These are phyloP conservation scores for Euclidium syriacum DNA, from an alignment of 345 rosid species.

Conservation along the genomic window DNA sequence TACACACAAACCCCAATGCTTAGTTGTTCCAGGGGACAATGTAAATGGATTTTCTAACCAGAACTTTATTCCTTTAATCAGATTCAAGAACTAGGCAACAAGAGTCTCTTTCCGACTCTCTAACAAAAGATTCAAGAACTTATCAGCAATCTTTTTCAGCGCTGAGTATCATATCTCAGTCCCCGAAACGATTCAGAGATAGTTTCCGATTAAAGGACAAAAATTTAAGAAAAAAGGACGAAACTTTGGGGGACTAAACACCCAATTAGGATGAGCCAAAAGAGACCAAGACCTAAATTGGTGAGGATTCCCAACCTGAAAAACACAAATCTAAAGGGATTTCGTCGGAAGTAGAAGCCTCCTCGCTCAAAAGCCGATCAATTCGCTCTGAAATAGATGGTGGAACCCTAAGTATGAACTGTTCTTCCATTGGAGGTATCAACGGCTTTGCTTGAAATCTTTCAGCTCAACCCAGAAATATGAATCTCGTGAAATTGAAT, in stretches of 20 bases:
- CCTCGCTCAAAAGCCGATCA: slow-evolving; percentile 66
- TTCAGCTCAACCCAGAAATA: background rate
- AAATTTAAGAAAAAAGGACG: background rate
- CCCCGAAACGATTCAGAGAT: background rate
- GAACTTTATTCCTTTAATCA: background rate
- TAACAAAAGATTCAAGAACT: background rate
- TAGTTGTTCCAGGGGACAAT: background rate
- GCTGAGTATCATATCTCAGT: background rate
- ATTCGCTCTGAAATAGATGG: slow-evolving; percentile 79
- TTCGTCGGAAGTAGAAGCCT: slow-evolving; percentile 61
- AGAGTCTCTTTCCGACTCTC: background rate
- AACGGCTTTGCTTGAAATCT: background rate
- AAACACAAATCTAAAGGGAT: slow-evolving; percentile 79
- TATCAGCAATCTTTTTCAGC: background rate
- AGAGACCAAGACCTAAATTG: background rate
- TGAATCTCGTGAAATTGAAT: background rate
- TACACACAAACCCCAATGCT: background rate
- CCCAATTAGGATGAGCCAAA: background rate
- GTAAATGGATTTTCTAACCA: background rate
- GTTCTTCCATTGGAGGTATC: slow-evolving; percentile 65
- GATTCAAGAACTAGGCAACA: background rate
- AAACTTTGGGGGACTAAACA: background rate
- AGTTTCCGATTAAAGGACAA: background rate
- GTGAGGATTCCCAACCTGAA: slow-evolving; percentile 43
- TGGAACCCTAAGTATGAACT: slow-evolving; percentile 89